phyloP scores from a whole-genome alignment of 208 protist species.

The Trypanosoma caninum region DNA sequence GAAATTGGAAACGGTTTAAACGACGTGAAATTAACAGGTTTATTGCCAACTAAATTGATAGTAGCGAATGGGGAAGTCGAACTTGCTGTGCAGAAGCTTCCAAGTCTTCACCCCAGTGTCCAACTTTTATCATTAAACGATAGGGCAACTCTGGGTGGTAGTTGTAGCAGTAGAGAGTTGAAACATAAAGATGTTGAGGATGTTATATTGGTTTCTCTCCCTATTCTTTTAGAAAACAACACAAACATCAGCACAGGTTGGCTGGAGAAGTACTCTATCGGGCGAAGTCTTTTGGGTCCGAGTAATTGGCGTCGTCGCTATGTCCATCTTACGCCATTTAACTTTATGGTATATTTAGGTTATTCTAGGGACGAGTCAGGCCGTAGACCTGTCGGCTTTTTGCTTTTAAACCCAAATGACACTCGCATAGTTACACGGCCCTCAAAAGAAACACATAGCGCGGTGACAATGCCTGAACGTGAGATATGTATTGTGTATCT shows the following conservation, averaged over 20 bases:
- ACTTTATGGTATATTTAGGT: conserved; percentile 33
- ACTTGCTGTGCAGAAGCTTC: conserved; percentile 8
- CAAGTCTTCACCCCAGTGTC: not conserved
- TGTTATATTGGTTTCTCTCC: conserved; percentile 4
- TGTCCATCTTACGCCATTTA: conserved; percentile 46
- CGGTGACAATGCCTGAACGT: conserved; percentile 39
- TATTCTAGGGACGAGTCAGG: conserved; percentile 61
- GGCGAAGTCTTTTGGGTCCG: conserved; percentile 29
- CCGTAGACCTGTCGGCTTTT: conserved; percentile 35
- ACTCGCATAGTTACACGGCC: conserved; percentile 55
- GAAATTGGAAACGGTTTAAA: too few relatives aligned
- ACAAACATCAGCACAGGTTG: conserved; percentile 40
- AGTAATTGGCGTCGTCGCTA: conserved; percentile 57
- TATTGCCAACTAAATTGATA: too few relatives aligned
- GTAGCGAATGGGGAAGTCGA: conserved; percentile 1
- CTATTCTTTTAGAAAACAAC: conserved; percentile 4
- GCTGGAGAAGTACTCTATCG: conserved; percentile 65
- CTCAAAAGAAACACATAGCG: conserved; percentile 47
- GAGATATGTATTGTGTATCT: conserved; percentile 58
- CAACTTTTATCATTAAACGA: not conserved
- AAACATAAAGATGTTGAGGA: conserved; percentile 5
- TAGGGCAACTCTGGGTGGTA: too few relatives aligned
- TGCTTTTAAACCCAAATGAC: conserved; percentile 37
- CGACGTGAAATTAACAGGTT: too few relatives aligned
- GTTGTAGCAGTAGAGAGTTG: conserved; percentile 12